These are phyloP conservation scores for Wickerhamomyces bisporus DNA, from an alignment of 805 yeast species.

Conservation along the genomic window DNA sequence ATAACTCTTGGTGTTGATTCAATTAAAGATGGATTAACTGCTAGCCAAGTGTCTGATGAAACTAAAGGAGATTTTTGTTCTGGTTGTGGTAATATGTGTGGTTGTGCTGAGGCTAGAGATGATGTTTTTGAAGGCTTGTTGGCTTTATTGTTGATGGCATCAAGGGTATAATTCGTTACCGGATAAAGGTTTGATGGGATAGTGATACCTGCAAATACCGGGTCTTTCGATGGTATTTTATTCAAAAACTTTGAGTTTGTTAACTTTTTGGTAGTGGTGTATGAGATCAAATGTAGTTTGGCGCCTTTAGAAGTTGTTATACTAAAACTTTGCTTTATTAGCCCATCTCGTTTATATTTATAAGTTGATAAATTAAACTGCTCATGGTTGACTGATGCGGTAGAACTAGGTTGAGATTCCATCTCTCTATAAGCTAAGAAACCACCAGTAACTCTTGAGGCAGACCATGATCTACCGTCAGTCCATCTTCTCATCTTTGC, in stretches of 20 bases:
- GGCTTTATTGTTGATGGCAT: not conserved
- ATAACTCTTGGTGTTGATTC: not conserved
- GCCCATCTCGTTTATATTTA: slow-evolving; percentile 44
- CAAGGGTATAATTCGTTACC: not conserved
- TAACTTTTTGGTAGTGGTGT: slow-evolving; percentile 31
- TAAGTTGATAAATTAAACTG: slow-evolving; percentile 13
- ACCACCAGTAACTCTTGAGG: slow-evolving; percentile 61
- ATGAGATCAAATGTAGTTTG: slow-evolving; percentile 58
- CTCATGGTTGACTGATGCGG: too few relatives aligned
- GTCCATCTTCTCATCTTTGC: slow-evolving; percentile 78
- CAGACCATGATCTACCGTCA: slow-evolving; percentile 70
- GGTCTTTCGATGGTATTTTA: slow-evolving; percentile 42
- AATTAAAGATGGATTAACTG: too few relatives aligned
- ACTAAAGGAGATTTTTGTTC: too few relatives aligned
- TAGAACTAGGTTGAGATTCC: too few relatives aligned
- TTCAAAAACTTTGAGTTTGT: slow-evolving; percentile 24
- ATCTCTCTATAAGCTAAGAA: slow-evolving; percentile 61
- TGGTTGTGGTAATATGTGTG: too few relatives aligned
- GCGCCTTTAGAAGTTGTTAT: slow-evolving; percentile 46
- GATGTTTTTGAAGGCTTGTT: not conserved
- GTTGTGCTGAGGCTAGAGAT: too few relatives aligned
- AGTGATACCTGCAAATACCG: slow-evolving; percentile 21
- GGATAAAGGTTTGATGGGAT: slow-evolving; percentile 35
- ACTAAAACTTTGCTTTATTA: slow-evolving; percentile 62
- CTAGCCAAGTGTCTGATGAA: too few relatives aligned